Percentiles rank a stretch among this genome's conserved stretches.
Conservation (phyloP, 2,329 filamentous ascomycete genomes). For the Arachnomyces sp. region DNA sequence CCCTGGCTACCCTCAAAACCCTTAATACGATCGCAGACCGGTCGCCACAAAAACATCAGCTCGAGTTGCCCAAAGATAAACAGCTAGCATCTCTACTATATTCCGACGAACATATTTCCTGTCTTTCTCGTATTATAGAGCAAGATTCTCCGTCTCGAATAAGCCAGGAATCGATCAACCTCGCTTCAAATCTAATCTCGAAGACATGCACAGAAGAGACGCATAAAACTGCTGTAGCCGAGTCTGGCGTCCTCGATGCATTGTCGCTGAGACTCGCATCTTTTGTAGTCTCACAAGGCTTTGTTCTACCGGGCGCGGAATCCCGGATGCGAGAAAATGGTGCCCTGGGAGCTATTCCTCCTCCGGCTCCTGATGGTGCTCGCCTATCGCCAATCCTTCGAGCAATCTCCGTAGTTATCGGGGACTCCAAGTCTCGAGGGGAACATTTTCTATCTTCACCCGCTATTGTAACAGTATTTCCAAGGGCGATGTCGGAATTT, state of each 20-base stretch:
- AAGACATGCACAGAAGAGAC: constrained; percentile 60
- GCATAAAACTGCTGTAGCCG: constrained; percentile 64
- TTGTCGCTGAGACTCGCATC: constrained; percentile 65
- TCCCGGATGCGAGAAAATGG: constrained; percentile 47
- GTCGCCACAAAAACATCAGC: constrained; percentile 45
- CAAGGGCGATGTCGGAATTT: constrained; percentile 45
- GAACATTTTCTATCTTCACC: constrained; percentile 62
- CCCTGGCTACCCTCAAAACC: constrained; percentile 64
- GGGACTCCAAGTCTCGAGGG: constrained; percentile 69
- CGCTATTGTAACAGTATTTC: constrained; percentile 61
- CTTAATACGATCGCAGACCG: constrained; percentile 64
- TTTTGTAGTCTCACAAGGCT: constrained; percentile 59
- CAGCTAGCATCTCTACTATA: constrained; percentile 59
- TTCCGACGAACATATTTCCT: constrained; percentile 50
- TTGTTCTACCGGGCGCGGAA: constrained; percentile 59
- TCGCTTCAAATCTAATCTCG: constrained; percentile 43
- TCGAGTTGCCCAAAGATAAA: constrained; percentile 19
- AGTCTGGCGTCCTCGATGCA: constrained; percentile 66
- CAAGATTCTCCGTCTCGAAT: constrained; percentile 46
- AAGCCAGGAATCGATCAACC: constrained; percentile 42
- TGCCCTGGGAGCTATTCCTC: constrained; percentile 51
- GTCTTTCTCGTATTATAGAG: constrained; percentile 57
- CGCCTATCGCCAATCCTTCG: constrained; percentile 64
- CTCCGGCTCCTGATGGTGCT: constrained; percentile 50
- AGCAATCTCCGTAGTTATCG: constrained; percentile 67